A percentile compares a stretch with the other conserved stretches of the same genome.
These are phyloP conservation scores for Gyromitra esculenta DNA, from an alignment of 2,329 filamentous ascomycete species.

Conservation along the genomic window DNA sequence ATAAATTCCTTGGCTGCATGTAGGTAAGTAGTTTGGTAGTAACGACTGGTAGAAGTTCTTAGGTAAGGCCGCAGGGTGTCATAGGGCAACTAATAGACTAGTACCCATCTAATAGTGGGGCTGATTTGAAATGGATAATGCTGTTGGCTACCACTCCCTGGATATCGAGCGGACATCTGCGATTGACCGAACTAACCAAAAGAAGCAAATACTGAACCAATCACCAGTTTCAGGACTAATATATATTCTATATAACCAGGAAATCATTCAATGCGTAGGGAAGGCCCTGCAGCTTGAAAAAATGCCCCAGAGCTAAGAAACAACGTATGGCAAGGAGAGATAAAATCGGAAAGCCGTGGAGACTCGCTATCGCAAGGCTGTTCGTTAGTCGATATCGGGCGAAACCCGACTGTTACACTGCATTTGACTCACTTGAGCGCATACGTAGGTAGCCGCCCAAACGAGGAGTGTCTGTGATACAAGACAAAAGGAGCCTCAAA, in stretches of 20 bases:
- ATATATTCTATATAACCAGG: background rate
- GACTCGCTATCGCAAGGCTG: background rate
- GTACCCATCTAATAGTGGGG: too few species aligned
- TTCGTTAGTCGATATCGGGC: slow-evolving; percentile 18
- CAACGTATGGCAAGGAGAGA: background rate
- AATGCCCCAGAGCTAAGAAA: background rate
- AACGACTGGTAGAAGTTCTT: background rate
- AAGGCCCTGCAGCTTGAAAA: background rate
- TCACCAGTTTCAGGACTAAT: background rate
- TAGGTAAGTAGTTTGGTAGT: background rate
- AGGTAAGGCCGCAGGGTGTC: background rate
- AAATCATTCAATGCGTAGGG: background rate
- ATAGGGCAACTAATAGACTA: background rate
- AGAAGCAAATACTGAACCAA: background rate
- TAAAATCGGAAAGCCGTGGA: background rate
- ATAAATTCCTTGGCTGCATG: background rate
- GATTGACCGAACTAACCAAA: background rate
- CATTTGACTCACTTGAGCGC: slow-evolving; percentile 29
- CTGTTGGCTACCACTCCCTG: background rate
- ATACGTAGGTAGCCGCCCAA: slow-evolving; percentile 10
- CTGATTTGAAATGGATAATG: too few species aligned
- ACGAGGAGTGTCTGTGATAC: background rate
- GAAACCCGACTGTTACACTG: slow-evolving; percentile 31
- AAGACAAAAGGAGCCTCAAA: slow-evolving; percentile 16
- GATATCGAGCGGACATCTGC: background rate